Conservation (phyloP, 257 asterid genomes). For the Nyctanthes arbortristis region DNA sequence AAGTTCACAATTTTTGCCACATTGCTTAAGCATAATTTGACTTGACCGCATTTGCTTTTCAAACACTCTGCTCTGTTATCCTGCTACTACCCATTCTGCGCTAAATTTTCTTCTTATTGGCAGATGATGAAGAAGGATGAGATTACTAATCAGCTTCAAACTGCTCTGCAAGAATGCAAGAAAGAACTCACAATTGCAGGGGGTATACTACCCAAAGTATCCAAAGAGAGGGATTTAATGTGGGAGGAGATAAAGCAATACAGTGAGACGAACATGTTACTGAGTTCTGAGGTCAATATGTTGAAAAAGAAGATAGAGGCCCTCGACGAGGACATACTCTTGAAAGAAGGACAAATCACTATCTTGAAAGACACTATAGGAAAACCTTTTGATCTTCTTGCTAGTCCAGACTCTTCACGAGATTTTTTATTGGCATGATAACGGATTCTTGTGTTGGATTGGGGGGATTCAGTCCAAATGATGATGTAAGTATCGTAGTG, state of each 20-base stretch:
- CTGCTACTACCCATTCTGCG: neutral
- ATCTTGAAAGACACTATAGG: slow-evolving; percentile 75
- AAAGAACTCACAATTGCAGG: slow-evolving; percentile 61
- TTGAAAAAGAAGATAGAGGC: slow-evolving; percentile 83
- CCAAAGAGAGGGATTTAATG: slow-evolving; percentile 85
- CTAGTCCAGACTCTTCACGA: slow-evolving; percentile 57
- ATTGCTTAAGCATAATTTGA: neutral
- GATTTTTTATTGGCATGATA: slow-evolving; percentile 52
- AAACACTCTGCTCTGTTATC: neutral
- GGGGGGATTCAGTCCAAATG: neutral
- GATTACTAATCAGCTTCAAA: slow-evolving; percentile 60
- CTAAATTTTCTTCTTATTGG: slow-evolving; percentile 2
- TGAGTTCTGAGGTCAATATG: slow-evolving; percentile 58
- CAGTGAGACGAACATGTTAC: slow-evolving; percentile 75
- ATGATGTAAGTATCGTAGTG: neutral
- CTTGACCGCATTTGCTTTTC: neutral
- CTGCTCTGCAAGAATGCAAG: slow-evolving; percentile 74
- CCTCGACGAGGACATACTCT: slow-evolving; percentile 85
- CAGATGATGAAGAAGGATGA: slow-evolving; percentile 90
- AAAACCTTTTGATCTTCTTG: slow-evolving; percentile 79
- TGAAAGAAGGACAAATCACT: slow-evolving; percentile 95
- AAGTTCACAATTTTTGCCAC: neutral
- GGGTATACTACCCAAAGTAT: slow-evolving; percentile 82
- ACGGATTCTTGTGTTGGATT: slow-evolving; percentile 19
- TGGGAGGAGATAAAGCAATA: slow-evolving; percentile 85